Evolutionary conservation across 441 rosid genomes (phyloP), one percentile per base, ranked within the genome.

Genomic region (Capsella rubella): DNA sequence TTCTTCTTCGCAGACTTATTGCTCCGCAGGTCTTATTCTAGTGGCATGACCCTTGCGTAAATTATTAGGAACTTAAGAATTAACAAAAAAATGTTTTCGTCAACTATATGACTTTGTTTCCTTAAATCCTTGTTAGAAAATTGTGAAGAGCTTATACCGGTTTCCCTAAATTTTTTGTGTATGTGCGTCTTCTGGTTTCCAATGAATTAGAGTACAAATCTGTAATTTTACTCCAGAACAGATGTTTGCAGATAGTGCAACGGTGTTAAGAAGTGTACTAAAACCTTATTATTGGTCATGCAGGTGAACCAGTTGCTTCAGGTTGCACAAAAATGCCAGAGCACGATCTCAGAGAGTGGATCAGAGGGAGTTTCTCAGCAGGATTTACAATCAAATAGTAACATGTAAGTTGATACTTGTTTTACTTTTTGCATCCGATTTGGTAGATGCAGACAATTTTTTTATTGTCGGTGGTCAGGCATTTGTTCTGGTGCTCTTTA

Each of bases 271-370:
- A 61, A 60, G 14, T 74, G 54, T 18, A 57, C 6, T 40, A 40
- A 69, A 39, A 10, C 11, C 14, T 31, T 49, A 35, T 31, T 39
- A 15, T 62, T 39, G 45, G 64, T 51, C 63, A 69, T 84, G 78
- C 81, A 95, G 98, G 98, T 95, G 50, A 90, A 89, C 82, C 94
- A 95, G 80, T 79, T 93, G 77, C 87, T 91, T 71, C 91, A 90
- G 84, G 98, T 89, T 69, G 99, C 93, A 10, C 96, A 88, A 71
- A 95, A 92, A 79, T 95, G 97, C 75, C 98, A 92, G 80, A 95
- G 86, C 87, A 87, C 97, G 29, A 83, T 95, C 37, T 78, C 92
- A 73, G 98, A 88, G 79, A 83, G 95, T 75, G 98, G 96, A 79
- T 71, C 93, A 60, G 96, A 87, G 64, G 97, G 96, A 64, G 87